Evolutionary conservation across 2,329 filamentous ascomycete species (phyloP).

Genomic region (Ophiostoma sp.): DNA sequence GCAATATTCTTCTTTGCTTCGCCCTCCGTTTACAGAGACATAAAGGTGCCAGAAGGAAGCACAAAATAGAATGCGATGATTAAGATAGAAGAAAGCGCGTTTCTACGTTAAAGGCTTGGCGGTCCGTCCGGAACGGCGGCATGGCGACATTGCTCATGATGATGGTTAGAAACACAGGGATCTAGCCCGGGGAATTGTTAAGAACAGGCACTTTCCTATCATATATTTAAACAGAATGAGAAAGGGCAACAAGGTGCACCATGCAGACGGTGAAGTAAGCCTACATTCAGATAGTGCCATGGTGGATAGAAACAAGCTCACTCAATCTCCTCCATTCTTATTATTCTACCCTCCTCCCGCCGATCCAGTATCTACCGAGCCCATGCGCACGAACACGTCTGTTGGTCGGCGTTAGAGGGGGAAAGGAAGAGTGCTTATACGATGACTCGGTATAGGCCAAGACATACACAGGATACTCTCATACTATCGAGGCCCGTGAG

Average conservation of each 20-base stretch:
- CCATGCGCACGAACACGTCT: not conserved
- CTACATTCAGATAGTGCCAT: not conserved
- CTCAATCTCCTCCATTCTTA: not conserved
- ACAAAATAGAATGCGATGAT: not conserved
- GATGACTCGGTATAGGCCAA: not conserved
- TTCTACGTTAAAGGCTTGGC: not conserved
- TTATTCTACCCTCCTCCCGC: not conserved
- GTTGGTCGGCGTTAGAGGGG: not conserved
- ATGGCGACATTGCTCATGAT: not conserved
- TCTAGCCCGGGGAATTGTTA: too few relatives aligned
- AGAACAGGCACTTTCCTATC: too few relatives aligned
- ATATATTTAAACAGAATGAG: not conserved
- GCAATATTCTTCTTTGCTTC: not conserved
- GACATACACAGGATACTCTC: not conserved
- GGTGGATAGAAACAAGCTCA: not conserved
- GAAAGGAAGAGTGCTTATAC: not conserved
- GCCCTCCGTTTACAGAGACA: not conserved
- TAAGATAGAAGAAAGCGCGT: not conserved
- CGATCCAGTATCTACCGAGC: not conserved
- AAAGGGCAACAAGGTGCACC: not conserved
- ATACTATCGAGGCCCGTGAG: not conserved
- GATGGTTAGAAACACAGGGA: not conserved
- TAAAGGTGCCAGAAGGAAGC: not conserved
- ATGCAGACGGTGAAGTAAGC: not conserved
- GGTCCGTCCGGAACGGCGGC: not conserved